Evolutionary conservation across 371 early-diverging fungal species (phyloP).

Genomic region (Ordospora pajunii): DNA sequence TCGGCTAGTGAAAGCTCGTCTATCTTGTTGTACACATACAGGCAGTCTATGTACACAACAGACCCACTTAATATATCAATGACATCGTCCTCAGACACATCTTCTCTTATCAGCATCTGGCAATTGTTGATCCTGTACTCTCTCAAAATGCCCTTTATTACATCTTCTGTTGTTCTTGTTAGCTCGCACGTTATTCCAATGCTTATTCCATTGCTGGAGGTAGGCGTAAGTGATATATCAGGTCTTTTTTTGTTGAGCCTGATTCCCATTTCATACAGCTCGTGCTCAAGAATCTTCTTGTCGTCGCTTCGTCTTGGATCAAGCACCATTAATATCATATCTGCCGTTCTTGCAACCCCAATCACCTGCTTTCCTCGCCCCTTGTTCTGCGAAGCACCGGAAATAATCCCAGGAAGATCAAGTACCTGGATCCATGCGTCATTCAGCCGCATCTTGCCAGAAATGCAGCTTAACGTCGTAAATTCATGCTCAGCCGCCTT

Average conservation of each 20-base stretch:
- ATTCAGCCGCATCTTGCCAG: slow-evolving; percentile 56
- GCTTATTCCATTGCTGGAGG: slow-evolving; percentile 46
- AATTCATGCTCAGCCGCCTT: slow-evolving; percentile 60
- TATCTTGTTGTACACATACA: slow-evolving; percentile 58
- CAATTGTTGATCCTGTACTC: slow-evolving; percentile 56
- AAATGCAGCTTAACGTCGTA: slow-evolving; percentile 57
- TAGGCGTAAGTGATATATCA: slow-evolving; percentile 42
- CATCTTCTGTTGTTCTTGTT: slow-evolving; percentile 52
- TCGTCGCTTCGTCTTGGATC: slow-evolving; percentile 48
- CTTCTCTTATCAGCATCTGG: slow-evolving; percentile 51
- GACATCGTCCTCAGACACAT: slow-evolving; percentile 56
- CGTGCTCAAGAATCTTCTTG: slow-evolving; percentile 50
- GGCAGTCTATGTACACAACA: slow-evolving; percentile 49
- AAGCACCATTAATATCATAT: slow-evolving; percentile 54
- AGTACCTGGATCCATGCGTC: slow-evolving; percentile 58
- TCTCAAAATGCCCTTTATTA: slow-evolving; percentile 48
- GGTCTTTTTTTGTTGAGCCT: slow-evolving; percentile 55
- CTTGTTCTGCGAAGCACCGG: slow-evolving; percentile 55
- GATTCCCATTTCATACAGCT: slow-evolving; percentile 58
- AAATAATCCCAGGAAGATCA: slow-evolving; percentile 59
- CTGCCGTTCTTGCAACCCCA: slow-evolving; percentile 53
- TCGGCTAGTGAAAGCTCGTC: slow-evolving; percentile 56
- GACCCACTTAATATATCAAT: slow-evolving; percentile 53
- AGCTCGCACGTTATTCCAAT: slow-evolving; percentile 35
- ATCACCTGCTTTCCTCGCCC: slow-evolving; percentile 59